Conservation (phyloP, 2,329 filamentous ascomycete genomes). For the Bipolaris zeicola region DNA sequence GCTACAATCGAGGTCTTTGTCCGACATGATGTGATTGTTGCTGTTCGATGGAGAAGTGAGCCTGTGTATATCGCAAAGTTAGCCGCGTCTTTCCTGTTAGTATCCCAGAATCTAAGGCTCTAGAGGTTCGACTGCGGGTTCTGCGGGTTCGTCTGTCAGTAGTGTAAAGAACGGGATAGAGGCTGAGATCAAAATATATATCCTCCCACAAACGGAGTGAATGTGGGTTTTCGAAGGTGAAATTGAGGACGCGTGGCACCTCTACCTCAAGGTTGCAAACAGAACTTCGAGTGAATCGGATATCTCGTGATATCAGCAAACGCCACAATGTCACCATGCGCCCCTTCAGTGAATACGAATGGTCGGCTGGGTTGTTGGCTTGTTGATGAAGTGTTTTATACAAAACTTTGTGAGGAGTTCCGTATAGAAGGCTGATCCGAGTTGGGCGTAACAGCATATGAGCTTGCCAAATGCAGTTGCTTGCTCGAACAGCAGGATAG, state of each 20-base stretch:
- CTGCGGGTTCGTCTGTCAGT: background rate
- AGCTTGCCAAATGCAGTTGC: too few relatives aligned
- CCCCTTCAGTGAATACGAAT: background rate
- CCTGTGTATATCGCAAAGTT: background rate
- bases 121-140: background rate
- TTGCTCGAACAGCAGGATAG: too few relatives aligned
- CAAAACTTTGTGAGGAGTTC: too few relatives aligned
- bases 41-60: background rate
- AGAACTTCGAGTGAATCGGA: background rate
- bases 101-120: background rate
- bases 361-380: too few relatives aligned
- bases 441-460: too few relatives aligned
- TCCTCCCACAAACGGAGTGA: background rate
- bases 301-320: background rate
- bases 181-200: background rate
- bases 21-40: conserved; percentile 3
- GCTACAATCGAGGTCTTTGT: background rate
- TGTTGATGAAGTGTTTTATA: too few relatives aligned
- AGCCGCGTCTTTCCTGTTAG: background rate
- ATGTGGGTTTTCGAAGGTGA: background rate
- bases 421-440: too few relatives aligned
- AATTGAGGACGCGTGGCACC: background rate
- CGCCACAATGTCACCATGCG: background rate
- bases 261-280: background rate
- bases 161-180: background rate